phyloP scores from a whole-genome alignment of 257 asterid genomes.

The Plantago ovata region DNA sequence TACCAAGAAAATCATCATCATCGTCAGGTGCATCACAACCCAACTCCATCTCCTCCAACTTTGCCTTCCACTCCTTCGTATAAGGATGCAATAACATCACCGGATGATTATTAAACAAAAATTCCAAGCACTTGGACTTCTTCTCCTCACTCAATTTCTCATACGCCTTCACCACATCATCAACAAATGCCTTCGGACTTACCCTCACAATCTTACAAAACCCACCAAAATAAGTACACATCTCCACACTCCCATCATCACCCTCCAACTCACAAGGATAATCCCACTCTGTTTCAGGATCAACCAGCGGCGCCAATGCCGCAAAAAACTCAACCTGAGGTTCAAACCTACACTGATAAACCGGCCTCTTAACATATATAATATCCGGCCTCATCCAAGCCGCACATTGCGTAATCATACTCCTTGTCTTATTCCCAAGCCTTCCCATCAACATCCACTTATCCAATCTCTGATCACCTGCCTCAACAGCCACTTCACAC shows the following conservation, averaged over 20 bases:
- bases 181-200: constrained; percentile 84
- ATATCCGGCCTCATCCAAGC: constrained; percentile 99
- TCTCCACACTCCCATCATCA: constrained; percentile 69
- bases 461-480: constrained; percentile 82
- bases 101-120: constrained; percentile 71
- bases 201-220: constrained; percentile 75
- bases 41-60: constrained; percentile 90
- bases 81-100: constrained; percentile 74
- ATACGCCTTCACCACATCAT: constrained; percentile 79
- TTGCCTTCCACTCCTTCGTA: constrained; percentile 91
- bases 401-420: constrained; percentile 80
- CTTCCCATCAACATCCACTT: constrained; percentile 97
- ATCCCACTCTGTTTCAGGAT: constrained; percentile 73
- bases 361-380: constrained; percentile 78
- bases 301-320: constrained; percentile 59
- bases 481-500: constrained; percentile 75
- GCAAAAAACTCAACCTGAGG: constrained; percentile 77
- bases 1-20: constrained; percentile 27
- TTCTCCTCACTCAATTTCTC: constrained; percentile 74
- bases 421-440: constrained; percentile 70
- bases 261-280: constrained; percentile 63
- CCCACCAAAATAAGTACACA: constrained; percentile 87
- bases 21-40: constrained; percentile 98
- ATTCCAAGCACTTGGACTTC: constrained; percentile 74
- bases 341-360: constrained; percentile 87